Evolutionary conservation across 2,329 filamentous ascomycete species (phyloP), one percentile per base, ranked within the genome.

Genomic region (Colletotrichum camelliae): DNA sequence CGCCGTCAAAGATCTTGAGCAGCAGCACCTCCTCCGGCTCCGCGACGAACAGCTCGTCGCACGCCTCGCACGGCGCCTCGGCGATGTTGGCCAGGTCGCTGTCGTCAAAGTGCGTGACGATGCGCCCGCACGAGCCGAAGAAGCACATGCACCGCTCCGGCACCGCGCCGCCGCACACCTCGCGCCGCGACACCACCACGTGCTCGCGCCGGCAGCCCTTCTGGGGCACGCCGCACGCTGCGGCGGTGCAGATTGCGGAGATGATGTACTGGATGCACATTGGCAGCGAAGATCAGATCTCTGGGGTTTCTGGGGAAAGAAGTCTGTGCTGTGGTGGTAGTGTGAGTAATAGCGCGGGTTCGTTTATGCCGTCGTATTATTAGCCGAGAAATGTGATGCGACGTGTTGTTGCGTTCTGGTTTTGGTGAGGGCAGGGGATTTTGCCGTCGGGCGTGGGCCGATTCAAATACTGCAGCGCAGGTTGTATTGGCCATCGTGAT

Each of bases 201-300:
- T 75, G 73, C 15, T 58, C 35, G 43, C 69, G 55, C 29, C 35
- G 52, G 73, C 73, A 73, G 24, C 68, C 61, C 10, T 43, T 13
- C 10, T 13, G 72, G 55, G 60, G 24, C 7, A 18, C 29, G 62
- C 48, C 57, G 31, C 16, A 8, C 1, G 21, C 55, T 18, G 70
- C 62, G 27, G 16, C 31, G 55, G 35, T 35, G 62, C 73, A 73
- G 43, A 37, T 48, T 48, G 73, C 73, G n/a, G 73, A 61, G 64
- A 70, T 58, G 35, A 68, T 75, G 70, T 70, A 75, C 70, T 75
- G 73, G 64, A 68, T 73, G 70, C 73, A 72, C 73, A 75, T 68
- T 68, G 62, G 5, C 7, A 58, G 21, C 15, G 57, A 12, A 33
- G 55, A 37, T 68, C 29, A 21, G 21, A 21, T 21, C 21, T 67